These are phyloP conservation scores for Alternaria sp. DNA, from an alignment of 2,329 filamentous ascomycete species.

Conservation along the genomic window DNA sequence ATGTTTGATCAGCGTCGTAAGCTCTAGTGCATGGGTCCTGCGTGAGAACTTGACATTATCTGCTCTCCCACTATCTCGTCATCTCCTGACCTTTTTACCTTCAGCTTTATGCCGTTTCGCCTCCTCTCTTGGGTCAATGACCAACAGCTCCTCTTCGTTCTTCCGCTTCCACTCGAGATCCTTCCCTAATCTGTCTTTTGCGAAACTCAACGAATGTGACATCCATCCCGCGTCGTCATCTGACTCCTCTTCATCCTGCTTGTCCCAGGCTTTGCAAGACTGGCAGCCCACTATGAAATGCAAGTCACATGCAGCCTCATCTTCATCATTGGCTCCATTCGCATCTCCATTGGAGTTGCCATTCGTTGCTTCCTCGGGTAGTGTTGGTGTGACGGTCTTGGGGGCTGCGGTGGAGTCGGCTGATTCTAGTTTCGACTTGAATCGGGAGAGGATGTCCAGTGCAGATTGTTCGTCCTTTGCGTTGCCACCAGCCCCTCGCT, in stretches of 20 bases:
- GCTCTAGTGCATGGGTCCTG: background rate
- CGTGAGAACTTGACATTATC: conserved; percentile 28
- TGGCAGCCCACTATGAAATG: conserved; percentile 97
- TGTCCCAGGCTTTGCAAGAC: conserved; percentile 87
- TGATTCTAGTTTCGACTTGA: conserved; percentile 75
- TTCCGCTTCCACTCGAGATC: conserved; percentile 89
- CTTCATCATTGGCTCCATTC: conserved; percentile 34
- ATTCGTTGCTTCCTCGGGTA: conserved; percentile 31
- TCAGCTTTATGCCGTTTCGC: conserved; percentile 73
- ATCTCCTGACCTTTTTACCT: conserved; percentile 56
- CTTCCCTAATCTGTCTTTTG: conserved; percentile 89
- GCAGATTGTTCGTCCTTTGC: conserved; percentile 59
- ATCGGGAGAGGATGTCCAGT: conserved; percentile 77
- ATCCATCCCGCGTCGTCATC: conserved; percentile 76
- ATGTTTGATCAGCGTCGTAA: background rate
- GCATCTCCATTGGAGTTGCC: conserved; percentile 1
- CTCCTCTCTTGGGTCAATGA: conserved; percentile 91
- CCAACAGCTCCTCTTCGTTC: conserved; percentile 88
- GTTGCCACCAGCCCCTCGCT: conserved; percentile 70
- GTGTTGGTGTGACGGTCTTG: conserved; percentile 41
- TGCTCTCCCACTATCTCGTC: conserved; percentile 38
- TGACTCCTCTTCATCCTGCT: conserved; percentile 70
- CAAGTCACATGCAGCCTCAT: conserved; percentile 77
- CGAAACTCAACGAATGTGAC: conserved; percentile 84
- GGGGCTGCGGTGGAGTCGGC: conserved; percentile 48